phyloP scores from a whole-genome alignment of 129 eudicot species.

The Saposhnikovia divaricata region DNA sequence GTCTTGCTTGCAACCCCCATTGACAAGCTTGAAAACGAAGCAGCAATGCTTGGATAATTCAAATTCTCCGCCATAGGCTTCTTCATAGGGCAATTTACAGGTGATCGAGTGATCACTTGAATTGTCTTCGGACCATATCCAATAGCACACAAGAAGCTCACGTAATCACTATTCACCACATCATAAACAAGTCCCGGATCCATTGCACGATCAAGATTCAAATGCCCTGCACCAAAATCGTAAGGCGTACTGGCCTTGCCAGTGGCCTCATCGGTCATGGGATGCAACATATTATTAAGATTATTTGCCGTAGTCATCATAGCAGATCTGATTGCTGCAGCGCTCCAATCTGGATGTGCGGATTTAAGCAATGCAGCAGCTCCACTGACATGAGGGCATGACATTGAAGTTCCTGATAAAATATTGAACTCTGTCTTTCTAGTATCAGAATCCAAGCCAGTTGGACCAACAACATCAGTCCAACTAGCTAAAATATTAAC shows the following conservation, averaged over 20 bases:
- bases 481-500: conserved; percentile 52
- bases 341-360: conserved; percentile 61
- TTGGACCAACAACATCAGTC: conserved; percentile 54
- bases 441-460: conserved; percentile 41
- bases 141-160: conserved; percentile 40
- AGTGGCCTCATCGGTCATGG: conserved; percentile 44
- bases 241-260: conserved; percentile 37
- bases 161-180: conserved; percentile 29
- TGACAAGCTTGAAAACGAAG: conserved; percentile 24
- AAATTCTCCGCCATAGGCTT: conserved; percentile 45
- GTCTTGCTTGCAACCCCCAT: conserved; percentile 39
- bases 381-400: conserved; percentile 56
- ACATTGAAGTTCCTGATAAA: conserved; percentile 55
- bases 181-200: conserved; percentile 36
- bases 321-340: conserved; percentile 46
- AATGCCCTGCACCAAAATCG: conserved; percentile 46
- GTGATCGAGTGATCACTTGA: conserved; percentile 48
- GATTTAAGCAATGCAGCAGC: conserved; percentile 62
- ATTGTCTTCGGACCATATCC: conserved; percentile 57
- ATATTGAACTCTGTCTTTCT: conserved; percentile 50
- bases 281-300: conserved; percentile 23
- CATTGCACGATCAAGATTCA: conserved; percentile 46
- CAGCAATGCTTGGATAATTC: conserved; percentile 48
- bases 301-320: conserved; percentile 49
- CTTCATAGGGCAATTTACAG: conserved; percentile 37